Base-by-base conservation (phyloP, 106 monocot species). In the Platanthera zijinensis region DNA sequence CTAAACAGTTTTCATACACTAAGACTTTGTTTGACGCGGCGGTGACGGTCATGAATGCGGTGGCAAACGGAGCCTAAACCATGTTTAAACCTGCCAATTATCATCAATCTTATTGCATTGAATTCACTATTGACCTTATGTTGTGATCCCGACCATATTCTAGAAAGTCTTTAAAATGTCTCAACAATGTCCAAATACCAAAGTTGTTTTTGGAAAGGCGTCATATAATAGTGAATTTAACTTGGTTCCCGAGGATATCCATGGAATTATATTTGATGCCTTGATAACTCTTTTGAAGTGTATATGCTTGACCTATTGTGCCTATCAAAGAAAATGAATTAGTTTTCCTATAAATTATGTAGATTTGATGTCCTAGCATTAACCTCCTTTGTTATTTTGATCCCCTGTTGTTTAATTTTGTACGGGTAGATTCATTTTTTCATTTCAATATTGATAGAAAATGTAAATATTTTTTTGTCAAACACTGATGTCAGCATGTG, bases 361-460 rank as follows among this genome's bases (percentile, higher is more conserved):
- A 39, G 39, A 39, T 39, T 39, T 39, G 39, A 39, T 39, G 39
- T 39, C 39, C 39, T 39, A 39, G 39, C 39, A 3, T 25, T 25
- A 25, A 25, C 25, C 25, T 39, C 32, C 12, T 66, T 70, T 15
- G 13, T 70, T 70, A 70, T 70, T 70, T 48, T 17, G n/a, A 57
- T 14, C 12, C 28, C 5, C 59, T 80, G 74, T 61, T 62, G 50
- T 61, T 79, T 73, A n/a, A 63, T 3, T 54, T 14, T 61, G 62
- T 46, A 7, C 8, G 22, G 32, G 3, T 66, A 30, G 32, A 1
- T 66, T 66, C 32, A 66, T 32, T 66, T 30, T 66, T 75, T 51
- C 18, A 45, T 76, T 22, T 81, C 12, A 17, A 74, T 17, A 51
- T 62, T 11, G 50, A 50, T 28, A 79, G 14, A 70, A 72, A 5